Conservation (phyloP, 352 stramenopile species). For the Pythium myriotylum region DNA sequence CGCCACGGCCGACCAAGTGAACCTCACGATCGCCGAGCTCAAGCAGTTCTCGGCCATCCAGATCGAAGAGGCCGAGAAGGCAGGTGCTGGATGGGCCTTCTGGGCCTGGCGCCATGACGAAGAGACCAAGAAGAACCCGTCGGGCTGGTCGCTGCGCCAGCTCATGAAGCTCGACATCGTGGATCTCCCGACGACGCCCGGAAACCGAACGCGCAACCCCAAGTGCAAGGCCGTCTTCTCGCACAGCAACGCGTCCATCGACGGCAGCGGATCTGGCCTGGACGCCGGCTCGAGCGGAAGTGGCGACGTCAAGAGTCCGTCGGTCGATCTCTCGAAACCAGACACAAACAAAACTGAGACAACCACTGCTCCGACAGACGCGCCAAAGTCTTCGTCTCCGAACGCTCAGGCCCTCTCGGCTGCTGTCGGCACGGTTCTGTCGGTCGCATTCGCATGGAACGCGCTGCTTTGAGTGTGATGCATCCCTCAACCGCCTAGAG, state of each 20-base stretch:
- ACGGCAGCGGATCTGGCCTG: too few species aligned
- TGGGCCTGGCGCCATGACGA: slow-evolving; percentile 25
- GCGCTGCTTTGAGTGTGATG: too few species aligned
- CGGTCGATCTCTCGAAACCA: too few species aligned
- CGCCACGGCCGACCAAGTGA: slow-evolving; percentile 27
- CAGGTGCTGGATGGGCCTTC: slow-evolving; percentile 17
- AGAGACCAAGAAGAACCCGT: background rate
- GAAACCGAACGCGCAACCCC: background rate
- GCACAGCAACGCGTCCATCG: background rate
- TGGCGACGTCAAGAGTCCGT: too few species aligned
- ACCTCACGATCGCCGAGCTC: slow-evolving; percentile 20
- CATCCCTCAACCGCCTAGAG: too few species aligned
- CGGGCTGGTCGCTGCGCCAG: slow-evolving; percentile 10
- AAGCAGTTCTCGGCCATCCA: slow-evolving; percentile 30
- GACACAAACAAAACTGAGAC: too few species aligned
- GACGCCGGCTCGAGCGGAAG: too few species aligned
- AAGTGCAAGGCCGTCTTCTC: slow-evolving; percentile 2
- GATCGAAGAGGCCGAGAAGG: slow-evolving; percentile 24
- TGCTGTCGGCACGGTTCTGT: too few species aligned
- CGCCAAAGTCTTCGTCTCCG: too few species aligned
- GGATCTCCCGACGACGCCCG: slow-evolving; percentile 4
- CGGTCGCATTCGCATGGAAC: too few species aligned
- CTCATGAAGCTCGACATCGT: slow-evolving; percentile 12
- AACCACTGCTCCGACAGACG: too few species aligned
- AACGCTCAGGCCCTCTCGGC: too few species aligned